phyloP scores from a whole-genome alignment of 2,329 filamentous ascomycete species.

The Exophiala sp. region DNA sequence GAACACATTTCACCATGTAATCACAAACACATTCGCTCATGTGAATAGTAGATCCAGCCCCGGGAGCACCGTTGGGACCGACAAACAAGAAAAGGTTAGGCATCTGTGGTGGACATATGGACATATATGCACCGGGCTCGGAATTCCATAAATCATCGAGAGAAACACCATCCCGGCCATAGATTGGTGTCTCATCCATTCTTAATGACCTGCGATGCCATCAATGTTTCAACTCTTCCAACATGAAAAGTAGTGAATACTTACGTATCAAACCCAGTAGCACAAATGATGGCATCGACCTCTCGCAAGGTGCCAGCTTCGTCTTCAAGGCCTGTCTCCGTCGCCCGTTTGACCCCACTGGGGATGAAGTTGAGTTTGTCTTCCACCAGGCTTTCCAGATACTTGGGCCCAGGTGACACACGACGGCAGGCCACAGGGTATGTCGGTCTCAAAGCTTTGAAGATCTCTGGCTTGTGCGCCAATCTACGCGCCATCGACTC shows the following conservation, averaged over 20 bases:
- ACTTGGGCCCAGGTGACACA: constrained; percentile 60
- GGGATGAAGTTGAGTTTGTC: constrained; percentile 60
- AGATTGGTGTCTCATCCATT: not conserved
- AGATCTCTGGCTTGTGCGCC: constrained; percentile 3
- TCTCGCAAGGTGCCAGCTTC: constrained; percentile 15
- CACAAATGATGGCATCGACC: constrained; percentile 31
- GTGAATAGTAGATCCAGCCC: not conserved
- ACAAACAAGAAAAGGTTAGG: constrained; percentile 8
- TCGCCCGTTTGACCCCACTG: constrained; percentile 56
- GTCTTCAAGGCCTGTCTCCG: constrained; percentile 43
- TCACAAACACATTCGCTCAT: constrained; percentile 1
- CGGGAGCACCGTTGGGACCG: constrained; percentile 6
- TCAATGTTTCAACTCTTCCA: not conserved
- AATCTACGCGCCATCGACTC: constrained; percentile 1
- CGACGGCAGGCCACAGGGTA: not conserved
- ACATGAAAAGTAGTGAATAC: constrained; percentile 1
- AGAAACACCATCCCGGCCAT: not conserved
- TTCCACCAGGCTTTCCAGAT: constrained; percentile 60
- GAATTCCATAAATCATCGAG: not conserved
- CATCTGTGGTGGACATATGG: constrained; percentile 5
- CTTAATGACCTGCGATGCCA: not conserved
- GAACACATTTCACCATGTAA: constrained; percentile 7
- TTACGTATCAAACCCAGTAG: constrained; percentile 35
- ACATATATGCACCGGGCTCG: not conserved
- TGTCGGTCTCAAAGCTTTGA: not conserved